A percentile compares a stretch with the other conserved stretches of the same genome.
These are phyloP conservation scores for Pseudoperonospora humuli DNA, from an alignment of 352 stramenopile species.

Conservation along the genomic window DNA sequence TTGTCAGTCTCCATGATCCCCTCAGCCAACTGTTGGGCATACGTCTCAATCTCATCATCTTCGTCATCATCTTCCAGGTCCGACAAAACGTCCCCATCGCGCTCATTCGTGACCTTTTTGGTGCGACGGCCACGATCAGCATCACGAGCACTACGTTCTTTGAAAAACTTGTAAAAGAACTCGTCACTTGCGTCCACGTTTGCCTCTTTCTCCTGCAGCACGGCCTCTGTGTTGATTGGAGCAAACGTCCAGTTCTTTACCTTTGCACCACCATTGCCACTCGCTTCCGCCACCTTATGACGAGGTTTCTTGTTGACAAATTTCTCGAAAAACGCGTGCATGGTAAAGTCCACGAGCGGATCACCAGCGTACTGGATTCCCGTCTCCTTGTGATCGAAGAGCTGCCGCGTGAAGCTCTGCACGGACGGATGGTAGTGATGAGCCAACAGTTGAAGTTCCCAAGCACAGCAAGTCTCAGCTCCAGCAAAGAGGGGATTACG, in stretches of 20 bases:
- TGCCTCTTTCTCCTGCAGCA: constrained; percentile 53
- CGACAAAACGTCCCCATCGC: constrained; percentile 47
- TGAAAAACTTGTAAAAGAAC: constrained; percentile 94
- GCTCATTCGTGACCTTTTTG: constrained; percentile 30
- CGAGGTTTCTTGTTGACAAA: constrained; percentile 98
- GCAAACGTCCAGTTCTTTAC: constrained; percentile 64
- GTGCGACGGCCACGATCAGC: constrained; percentile 20
- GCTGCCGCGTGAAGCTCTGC: constrained; percentile 82
- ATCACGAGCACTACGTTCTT: constrained; percentile 63
- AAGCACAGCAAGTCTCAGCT: constrained; percentile 73
- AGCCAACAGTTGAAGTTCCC: constrained; percentile 89
- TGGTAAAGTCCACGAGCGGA: constrained; percentile 95
- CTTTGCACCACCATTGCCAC: constrained; percentile 12
- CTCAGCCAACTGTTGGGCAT: constrained; percentile 83
- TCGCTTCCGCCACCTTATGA: constrained; percentile 28
- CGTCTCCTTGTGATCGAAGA: constrained; percentile 42
- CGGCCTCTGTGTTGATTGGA: constrained; percentile 58
- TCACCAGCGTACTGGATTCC: constrained; percentile 92
- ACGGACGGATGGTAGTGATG: constrained; percentile 97
- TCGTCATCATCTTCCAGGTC: constrained; percentile 45
- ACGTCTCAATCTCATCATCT: constrained; percentile 83
- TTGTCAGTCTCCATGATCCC: constrained; percentile 82
- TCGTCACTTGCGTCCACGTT: constrained; percentile 73
- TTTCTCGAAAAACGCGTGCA: constrained; percentile 96
- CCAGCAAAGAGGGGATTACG: constrained; percentile 82